Evolutionary conservation across 176 grass and related monocot genomes (phyloP).

Genomic region (Areca catechu): DNA sequence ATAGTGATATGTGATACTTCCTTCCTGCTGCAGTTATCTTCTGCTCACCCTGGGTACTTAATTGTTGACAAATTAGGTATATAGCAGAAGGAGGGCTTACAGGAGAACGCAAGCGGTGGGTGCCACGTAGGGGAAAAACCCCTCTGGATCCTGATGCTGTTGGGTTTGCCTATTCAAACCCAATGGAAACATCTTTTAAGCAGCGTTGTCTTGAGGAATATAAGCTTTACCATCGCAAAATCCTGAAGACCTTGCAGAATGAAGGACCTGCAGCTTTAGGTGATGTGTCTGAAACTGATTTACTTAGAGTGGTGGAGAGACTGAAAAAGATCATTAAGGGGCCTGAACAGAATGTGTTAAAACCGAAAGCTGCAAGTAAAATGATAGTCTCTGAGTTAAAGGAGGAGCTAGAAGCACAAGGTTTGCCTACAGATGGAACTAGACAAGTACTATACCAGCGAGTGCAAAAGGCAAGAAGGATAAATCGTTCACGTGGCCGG

Average conservation of each 20-base stretch:
- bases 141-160: conserved; percentile 85
- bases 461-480: conserved; percentile 97
- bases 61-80: conserved; percentile 40
- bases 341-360: conserved; percentile 62
- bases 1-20: too few species aligned
- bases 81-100: conserved; percentile 95
- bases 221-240: conserved; percentile 68
- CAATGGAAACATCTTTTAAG: conserved; percentile 85
- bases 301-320: conserved; percentile 61
- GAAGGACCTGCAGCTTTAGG: conserved; percentile 86
- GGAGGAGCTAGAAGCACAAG: conserved; percentile 91
- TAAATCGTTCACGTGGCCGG: conserved; percentile 81
- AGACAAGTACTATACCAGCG: conserved; percentile 91
- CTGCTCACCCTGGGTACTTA: conserved; percentile 5
- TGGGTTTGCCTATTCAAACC: conserved; percentile 94
- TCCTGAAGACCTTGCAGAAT: conserved; percentile 66
- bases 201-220: conserved; percentile 66
- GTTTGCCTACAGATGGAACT: conserved; percentile 84
- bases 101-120: conserved; percentile 97
- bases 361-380: conserved; percentile 98
- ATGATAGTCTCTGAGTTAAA: conserved; percentile 93
- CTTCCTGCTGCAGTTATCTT: background rate
- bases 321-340: conserved; percentile 69
- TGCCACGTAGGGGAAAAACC: conserved; percentile 78
- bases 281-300: conserved; percentile 62